Evolutionary conservation across 208 protist species (phyloP).

Genomic region (Trypanosoma avium): DNA sequence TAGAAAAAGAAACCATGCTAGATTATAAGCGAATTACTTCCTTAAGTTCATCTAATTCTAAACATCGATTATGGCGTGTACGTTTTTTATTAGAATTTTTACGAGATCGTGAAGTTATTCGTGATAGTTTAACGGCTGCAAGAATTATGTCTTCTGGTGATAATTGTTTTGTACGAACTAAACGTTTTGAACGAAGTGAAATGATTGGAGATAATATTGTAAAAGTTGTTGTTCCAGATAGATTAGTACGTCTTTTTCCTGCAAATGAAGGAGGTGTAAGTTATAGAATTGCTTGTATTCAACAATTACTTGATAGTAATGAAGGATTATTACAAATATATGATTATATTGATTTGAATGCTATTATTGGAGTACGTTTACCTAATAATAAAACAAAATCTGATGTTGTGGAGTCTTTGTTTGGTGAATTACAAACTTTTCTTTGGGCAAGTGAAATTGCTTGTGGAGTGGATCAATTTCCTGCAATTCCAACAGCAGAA

Average conservation of each 20-base stretch:
- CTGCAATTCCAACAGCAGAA: slow-evolving; percentile 27
- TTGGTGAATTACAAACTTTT: slow-evolving; percentile 78
- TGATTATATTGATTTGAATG: slow-evolving; percentile 70
- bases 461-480: slow-evolving; percentile 28
- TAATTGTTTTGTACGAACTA: slow-evolving; percentile 30
- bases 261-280: slow-evolving; percentile 43
- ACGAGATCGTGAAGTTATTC: slow-evolving; percentile 35
- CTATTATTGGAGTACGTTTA: slow-evolving; percentile 46
- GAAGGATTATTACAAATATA: slow-evolving; percentile 75
- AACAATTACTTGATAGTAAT: slow-evolving; percentile 78
- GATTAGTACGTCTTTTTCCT: slow-evolving; percentile 63
- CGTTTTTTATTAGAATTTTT: slow-evolving; percentile 43
- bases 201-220: slow-evolving; percentile 84
- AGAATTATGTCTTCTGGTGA: slow-evolving; percentile 3
- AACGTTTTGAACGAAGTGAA: slow-evolving; percentile 74
- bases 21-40: slow-evolving; percentile 34
- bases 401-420: slow-evolving; percentile 81
- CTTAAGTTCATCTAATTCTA: slow-evolving; percentile 22
- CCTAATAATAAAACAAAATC: slow-evolving; percentile 81
- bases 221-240: slow-evolving; percentile 63
- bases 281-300: slow-evolving; percentile 33
- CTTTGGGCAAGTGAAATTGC: slow-evolving; percentile 60
- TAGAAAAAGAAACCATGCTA: not conserved
- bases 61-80: slow-evolving; percentile 32
- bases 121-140: slow-evolving; percentile 27